Percentiles rank a stretch among this genome's conserved stretches.
Evolutionary conservation across 83 land plant species (phyloP).

Genomic region (Picea abies): DNA sequence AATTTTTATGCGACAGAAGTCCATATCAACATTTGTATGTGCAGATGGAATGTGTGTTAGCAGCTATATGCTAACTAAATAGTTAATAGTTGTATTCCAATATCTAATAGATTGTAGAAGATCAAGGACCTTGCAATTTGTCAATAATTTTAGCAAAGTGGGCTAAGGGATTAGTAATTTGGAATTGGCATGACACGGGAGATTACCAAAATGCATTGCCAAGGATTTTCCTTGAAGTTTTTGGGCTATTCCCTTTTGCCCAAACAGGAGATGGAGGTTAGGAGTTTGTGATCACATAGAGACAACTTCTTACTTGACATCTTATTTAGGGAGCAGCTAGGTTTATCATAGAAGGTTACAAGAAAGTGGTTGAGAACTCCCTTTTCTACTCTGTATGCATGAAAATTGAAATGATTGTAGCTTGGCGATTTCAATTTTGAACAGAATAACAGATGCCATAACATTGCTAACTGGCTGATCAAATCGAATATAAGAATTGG

Average conservation of each 20-base stretch:
- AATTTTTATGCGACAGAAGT: no score
- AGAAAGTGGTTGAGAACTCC: background rate
- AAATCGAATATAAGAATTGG: background rate
- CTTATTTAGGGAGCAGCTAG: no score
- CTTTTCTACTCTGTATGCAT: background rate
- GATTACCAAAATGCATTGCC: background rate
- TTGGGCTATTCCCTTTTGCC: background rate
- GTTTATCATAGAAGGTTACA: background rate
- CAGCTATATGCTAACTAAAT: no score
- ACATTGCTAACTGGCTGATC: background rate
- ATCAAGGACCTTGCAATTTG: no score
- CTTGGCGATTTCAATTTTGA: background rate
- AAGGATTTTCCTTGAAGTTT: background rate
- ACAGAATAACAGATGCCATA: background rate
- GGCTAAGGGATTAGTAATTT: background rate
- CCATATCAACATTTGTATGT: no score
- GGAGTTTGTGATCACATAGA: background rate
- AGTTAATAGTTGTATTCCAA: no score
- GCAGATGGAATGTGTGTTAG: no score
- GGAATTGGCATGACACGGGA: background rate
- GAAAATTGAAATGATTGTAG: background rate
- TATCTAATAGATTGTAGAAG: no score
- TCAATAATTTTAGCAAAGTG: no score
- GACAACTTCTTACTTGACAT: background rate
- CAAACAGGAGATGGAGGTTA: background rate